These are phyloP conservation scores for Fraxinus sp. DNA, from an alignment of 305 asterid species.

Conservation along the genomic window DNA sequence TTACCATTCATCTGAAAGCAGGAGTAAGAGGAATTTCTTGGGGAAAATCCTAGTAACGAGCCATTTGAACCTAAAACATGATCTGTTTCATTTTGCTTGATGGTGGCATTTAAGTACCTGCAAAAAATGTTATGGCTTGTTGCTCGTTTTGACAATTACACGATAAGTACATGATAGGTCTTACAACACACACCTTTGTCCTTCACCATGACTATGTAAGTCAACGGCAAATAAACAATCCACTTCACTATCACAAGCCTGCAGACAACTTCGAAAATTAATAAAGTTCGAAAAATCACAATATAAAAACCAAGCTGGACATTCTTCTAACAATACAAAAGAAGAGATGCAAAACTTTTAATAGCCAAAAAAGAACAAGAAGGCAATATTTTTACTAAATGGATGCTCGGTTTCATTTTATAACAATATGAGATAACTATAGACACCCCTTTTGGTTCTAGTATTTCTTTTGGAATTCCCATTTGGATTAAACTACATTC, in stretches of 20 bases:
- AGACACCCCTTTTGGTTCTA: neutral
- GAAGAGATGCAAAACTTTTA: neutral
- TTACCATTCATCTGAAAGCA: conserved; percentile 81
- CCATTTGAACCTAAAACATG: conserved; percentile 53
- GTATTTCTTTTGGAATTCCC: neutral
- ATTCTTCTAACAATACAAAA: neutral
- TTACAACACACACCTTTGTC: conserved; percentile 53
- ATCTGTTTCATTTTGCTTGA: conserved; percentile 41
- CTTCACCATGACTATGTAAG: conserved; percentile 83
- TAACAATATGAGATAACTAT: neutral
- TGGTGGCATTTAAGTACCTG: conserved; percentile 64
- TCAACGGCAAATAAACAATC: conserved; percentile 72
- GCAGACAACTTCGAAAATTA: conserved; percentile 18
- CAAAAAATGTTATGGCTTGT: conserved; percentile 14
- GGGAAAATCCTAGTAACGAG: conserved; percentile 50
- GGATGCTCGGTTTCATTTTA: conserved; percentile 21
- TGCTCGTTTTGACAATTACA: conserved; percentile 1
- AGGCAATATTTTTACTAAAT: neutral
- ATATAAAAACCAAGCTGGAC: neutral
- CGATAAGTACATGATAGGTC: neutral
- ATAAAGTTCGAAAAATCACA: neutral
- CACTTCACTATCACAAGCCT: conserved; percentile 77
- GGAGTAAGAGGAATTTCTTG: conserved; percentile 55
- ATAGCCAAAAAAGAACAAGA: neutral
- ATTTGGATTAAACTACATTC: neutral